Conservation (phyloP, 1,139 yeast genomes). For the Protomyces arabidopsidicola region DNA sequence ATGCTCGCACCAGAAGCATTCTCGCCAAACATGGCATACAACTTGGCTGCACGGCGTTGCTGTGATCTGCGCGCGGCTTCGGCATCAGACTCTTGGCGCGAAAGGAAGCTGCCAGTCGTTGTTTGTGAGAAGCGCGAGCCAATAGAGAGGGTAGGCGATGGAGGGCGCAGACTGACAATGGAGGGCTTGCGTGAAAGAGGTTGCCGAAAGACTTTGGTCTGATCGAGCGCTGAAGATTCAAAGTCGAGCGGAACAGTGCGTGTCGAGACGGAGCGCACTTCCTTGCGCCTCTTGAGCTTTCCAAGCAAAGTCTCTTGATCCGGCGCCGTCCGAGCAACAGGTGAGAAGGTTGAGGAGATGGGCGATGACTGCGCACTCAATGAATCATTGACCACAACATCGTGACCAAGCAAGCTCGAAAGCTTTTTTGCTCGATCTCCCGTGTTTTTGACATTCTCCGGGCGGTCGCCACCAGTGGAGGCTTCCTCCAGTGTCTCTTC, state of each 20-base stretch:
- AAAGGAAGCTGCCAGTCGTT: neutral
- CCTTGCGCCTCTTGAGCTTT: neutral
- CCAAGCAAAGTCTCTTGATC: neutral
- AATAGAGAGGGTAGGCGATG: neutral
- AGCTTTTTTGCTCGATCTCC: neutral
- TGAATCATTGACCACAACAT: neutral
- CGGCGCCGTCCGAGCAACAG: neutral
- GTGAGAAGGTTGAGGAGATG: neutral
- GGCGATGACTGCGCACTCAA: neutral
- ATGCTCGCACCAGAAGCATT: neutral
- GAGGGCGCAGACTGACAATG: neutral
- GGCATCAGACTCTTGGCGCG: conserved; percentile 14
- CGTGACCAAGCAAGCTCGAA: neutral
- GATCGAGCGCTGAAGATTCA: neutral
- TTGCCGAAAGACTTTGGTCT: neutral
- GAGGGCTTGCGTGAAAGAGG: neutral
- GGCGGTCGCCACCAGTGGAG: neutral
- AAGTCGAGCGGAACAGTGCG: neutral
- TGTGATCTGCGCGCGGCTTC: conserved; percentile 11
- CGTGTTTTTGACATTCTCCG: neutral
- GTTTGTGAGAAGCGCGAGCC: neutral
- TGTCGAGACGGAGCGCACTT: neutral
- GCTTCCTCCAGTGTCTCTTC: neutral
- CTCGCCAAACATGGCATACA: conserved; percentile 27
- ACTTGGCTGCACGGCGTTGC: conserved; percentile 19